phyloP scores from a whole-genome alignment of 352 stramenopile genomes.

The Phytophthora boehmeriae region DNA sequence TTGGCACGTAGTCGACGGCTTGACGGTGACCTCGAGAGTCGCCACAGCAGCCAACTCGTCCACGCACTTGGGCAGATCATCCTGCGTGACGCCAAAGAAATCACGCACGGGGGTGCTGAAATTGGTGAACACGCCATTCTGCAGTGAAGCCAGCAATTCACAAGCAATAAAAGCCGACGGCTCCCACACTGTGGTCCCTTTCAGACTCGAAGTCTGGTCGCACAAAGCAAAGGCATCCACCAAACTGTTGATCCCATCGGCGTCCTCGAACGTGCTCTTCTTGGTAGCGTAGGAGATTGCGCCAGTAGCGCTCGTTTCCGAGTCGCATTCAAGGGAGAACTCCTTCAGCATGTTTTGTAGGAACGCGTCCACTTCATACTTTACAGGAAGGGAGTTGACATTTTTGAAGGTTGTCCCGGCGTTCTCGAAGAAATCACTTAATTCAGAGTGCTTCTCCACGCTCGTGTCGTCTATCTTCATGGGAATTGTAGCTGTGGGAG shows the following conservation, averaged over 20 bases:
- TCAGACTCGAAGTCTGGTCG: constrained; percentile 47
- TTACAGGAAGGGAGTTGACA: constrained; percentile 43
- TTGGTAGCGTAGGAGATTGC: constrained; percentile 47
- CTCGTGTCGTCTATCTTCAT: constrained; percentile 37
- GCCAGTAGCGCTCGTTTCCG: constrained; percentile 26
- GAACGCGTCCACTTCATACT: constrained; percentile 69
- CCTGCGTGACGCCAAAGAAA: constrained; percentile 47
- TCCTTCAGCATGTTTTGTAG: constrained; percentile 61
- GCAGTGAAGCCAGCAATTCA: constrained; percentile 64
- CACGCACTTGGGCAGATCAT: constrained; percentile 64
- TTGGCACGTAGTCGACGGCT: constrained; percentile 44
- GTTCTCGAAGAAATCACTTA: constrained; percentile 40
- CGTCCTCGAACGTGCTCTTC: constrained; percentile 50
- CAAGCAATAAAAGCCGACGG: constrained; percentile 66
- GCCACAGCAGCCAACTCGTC: constrained; percentile 51
- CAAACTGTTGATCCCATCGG: constrained; percentile 50
- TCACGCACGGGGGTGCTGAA: constrained; percentile 66
- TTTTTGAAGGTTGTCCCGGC: constrained; percentile 40
- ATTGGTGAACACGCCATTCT: constrained; percentile 81
- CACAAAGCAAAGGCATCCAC: constrained; percentile 58
- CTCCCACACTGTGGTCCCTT: constrained; percentile 40
- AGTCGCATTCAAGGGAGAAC: constrained; percentile 54
- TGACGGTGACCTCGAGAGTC: constrained; percentile 44
- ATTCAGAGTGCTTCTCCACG: constrained; percentile 34
- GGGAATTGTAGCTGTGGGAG: constrained; percentile 34